These are phyloP conservation scores for Pleomassaria siparia DNA, from an alignment of 2,329 filamentous ascomycete genomes.

Conservation along the genomic window DNA sequence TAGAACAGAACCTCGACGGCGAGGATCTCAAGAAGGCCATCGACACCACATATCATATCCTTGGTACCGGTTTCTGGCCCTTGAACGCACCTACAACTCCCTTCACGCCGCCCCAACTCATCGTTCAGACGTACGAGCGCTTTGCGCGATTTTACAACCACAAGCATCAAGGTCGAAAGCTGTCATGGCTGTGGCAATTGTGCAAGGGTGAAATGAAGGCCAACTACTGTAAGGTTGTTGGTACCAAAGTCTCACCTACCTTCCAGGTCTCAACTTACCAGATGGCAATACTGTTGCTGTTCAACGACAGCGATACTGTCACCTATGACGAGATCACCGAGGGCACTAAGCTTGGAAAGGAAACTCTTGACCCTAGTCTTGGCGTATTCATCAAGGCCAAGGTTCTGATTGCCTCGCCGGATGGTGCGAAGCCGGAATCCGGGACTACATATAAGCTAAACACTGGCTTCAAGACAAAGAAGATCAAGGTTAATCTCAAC, in stretches of 20 bases:
- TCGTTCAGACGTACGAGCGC: constrained; percentile 83
- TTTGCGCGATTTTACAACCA: constrained; percentile 91
- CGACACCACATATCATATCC: constrained; percentile 87
- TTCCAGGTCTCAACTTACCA: constrained; percentile 98
- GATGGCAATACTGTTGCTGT: constrained; percentile 92
- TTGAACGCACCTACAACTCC: constrained; percentile 82
- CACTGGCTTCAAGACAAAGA: constrained; percentile 97
- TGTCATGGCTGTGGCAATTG: constrained; percentile 97
- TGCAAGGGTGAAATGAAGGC: constrained; percentile 97
- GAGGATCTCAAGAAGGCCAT: constrained; percentile 68
- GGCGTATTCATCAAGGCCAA: constrained; percentile 90
- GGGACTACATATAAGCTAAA: constrained; percentile 84
- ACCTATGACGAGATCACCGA: constrained; percentile 85
- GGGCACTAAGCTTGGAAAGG: constrained; percentile 75
- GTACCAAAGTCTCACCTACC: constrained; percentile 81
- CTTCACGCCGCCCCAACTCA: constrained; percentile 83
- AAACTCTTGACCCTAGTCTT: constrained; percentile 84
- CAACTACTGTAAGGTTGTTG: constrained; percentile 74
- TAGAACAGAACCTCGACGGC: constrained; percentile 65
- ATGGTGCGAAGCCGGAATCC: constrained; percentile 72
- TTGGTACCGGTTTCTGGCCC: constrained; percentile 98
- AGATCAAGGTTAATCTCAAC: constrained; percentile 95
- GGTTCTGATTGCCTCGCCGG: constrained; percentile 72
- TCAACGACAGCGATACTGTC: constrained; percentile 86
- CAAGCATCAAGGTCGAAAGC: constrained; percentile 94